Evolutionary conservation across 352 stramenopile genomes (phyloP), one percentile per base, ranked within the genome.

Genomic region (Globisporangium lucens): DNA sequence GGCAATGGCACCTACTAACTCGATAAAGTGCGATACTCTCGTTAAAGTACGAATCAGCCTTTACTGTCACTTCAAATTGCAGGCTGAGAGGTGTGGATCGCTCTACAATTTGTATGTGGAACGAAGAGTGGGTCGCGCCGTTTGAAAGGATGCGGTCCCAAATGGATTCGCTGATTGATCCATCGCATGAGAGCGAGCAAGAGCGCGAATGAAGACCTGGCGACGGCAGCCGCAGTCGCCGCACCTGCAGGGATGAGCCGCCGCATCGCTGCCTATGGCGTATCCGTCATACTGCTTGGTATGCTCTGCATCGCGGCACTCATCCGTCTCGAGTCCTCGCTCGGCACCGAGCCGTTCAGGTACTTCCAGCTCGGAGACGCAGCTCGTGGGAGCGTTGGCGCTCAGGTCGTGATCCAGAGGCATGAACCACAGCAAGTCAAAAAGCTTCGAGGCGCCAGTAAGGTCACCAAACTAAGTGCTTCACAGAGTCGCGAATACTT

Each of bases 1-100:
- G 29, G 12, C 3, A 22, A 51, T 53, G 52, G 52, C 53, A 59
- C 29, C 53, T 35, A 59, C 36, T 22, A 59, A 59, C 53, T 59
- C 53, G 10, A 3, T 59, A 22, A 59, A 59, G 53, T 59, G 24
- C 53, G 53, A 1, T 20, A n/a, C 6, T 5, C 13, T 20, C 38
- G 38, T 20, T 46, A 20, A 47, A 47, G 41, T 47, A 47, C 41
- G 41, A 47, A 9, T 47, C 15, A 47, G 41, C 4, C 3, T 47
- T 47, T 0, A 24, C 24, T 24, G 24, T 24, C 41, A 17, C 5
- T 47, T n/a, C 41, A 47, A 47, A 47, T 47, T 13, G 9, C 36
- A 15, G 36, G 10, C 6, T 46, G 12, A 24, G 24, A 24, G 24
- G 38, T 20, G 38, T 20, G 10, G 38, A 46, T 4, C 38, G 38